Percentiles rank a stretch among this genome's conserved stretches.
Conservation (phyloP, 106 monocot genomes). For the Ottelia alismoides region DNA sequence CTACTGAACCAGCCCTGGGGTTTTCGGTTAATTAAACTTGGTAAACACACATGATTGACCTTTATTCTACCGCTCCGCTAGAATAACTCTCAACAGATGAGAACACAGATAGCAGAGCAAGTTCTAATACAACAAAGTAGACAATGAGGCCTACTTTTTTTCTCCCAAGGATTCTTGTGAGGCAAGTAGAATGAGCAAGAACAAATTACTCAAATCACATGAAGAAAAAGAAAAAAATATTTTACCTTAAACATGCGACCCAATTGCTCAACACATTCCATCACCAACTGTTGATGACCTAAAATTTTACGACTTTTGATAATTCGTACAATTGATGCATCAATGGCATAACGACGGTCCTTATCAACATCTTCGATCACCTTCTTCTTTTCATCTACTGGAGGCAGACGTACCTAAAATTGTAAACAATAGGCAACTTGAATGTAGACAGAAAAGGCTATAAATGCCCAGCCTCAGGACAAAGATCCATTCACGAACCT, state of each 20-base stretch:
- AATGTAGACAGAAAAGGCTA: neutral
- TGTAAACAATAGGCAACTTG: conserved; percentile 3
- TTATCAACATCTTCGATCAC: conserved; percentile 78
- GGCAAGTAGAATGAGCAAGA: too few species aligned
- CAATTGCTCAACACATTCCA: conserved; percentile 74
- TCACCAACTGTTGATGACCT: conserved; percentile 66
- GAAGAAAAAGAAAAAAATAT: neutral
- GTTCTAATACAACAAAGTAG: too few species aligned
- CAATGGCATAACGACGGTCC: conserved; percentile 73
- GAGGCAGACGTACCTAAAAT: conserved; percentile 55
- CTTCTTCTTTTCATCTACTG: conserved; percentile 71
- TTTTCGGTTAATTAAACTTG: too few species aligned
- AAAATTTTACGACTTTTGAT: conserved; percentile 86
- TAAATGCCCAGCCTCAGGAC: neutral
- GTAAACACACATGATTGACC: too few species aligned
- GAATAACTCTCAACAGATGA: too few species aligned
- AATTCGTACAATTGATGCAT: conserved; percentile 85
- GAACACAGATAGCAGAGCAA: too few species aligned
- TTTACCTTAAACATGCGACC: conserved; percentile 69
- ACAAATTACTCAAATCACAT: neutral
- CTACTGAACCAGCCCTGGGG: too few species aligned
- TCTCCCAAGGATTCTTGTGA: too few species aligned
- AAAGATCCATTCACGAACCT: too few species aligned
- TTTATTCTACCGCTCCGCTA: too few species aligned
- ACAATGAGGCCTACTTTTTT: too few species aligned